A percentile compares a stretch with the other conserved stretches of the same genome.
These are phyloP conservation scores for Saccharomycopsis sp. DNA, from an alignment of 805 yeast genomes.

Conservation along the genomic window DNA sequence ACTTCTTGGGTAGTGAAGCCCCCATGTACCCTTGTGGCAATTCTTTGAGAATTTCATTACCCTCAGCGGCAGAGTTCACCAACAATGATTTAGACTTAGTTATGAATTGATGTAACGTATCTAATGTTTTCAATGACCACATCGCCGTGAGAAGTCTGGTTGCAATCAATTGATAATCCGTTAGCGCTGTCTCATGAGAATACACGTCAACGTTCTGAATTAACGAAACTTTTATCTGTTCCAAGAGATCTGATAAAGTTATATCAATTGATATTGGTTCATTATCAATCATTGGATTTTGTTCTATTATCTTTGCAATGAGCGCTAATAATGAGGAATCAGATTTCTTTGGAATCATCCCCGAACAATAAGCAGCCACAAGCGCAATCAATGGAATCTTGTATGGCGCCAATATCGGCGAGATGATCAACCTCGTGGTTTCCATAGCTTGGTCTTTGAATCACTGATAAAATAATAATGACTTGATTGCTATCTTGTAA, in stretches of 20 bases:
- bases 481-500: neutral
- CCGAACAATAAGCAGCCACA: conserved; percentile 40
- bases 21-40: conserved; percentile 22
- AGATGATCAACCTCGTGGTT: conserved; percentile 22
- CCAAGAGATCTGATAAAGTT: conserved; percentile 28
- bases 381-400: conserved; percentile 45
- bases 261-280: conserved; percentile 29
- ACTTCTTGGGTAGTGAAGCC: conserved; percentile 15
- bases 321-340: conserved; percentile 35
- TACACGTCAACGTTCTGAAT: conserved; percentile 8
- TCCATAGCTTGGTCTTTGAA: too few relatives aligned
- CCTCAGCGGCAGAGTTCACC: conserved; percentile 31
- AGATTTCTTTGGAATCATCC: conserved; percentile 32
- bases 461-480: too few relatives aligned
- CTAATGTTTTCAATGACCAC: conserved; percentile 45
- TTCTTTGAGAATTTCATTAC: conserved; percentile 23
- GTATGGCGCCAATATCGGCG: conserved; percentile 44
- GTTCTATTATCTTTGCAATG: conserved; percentile 38
- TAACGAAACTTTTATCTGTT: conserved; percentile 23
- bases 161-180: too few relatives aligned
- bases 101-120: conserved; percentile 37
- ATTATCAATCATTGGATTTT: conserved; percentile 27
- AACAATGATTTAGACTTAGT: conserved; percentile 29
- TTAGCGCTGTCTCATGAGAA: conserved; percentile 24
- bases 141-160: conserved; percentile 30